These are phyloP conservation scores for Curvularia lunata DNA, from an alignment of 2,329 filamentous ascomycete species.

Conservation along the genomic window DNA sequence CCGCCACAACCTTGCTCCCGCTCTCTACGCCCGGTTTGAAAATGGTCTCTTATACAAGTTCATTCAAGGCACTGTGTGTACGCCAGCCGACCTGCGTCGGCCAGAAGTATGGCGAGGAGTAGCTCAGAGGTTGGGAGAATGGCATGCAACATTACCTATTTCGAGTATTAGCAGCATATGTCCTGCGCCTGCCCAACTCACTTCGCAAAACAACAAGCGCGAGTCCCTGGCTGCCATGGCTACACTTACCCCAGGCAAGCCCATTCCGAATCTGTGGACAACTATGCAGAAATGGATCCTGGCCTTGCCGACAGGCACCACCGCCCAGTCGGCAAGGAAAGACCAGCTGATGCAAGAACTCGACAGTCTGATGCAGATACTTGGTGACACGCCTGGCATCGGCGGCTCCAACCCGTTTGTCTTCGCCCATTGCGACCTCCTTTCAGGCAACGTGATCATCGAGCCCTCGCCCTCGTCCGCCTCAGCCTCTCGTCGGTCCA, in stretches of 20 bases:
- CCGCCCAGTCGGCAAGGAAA: conserved; percentile 71
- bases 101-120: conserved; percentile 81
- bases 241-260: conserved; percentile 66
- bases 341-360: conserved; percentile 76
- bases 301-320: conserved; percentile 77
- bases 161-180: conserved; percentile 55
- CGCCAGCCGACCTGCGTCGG: conserved; percentile 78
- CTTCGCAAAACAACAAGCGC: conserved; percentile 45
- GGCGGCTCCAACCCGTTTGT: conserved; percentile 75
- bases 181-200: conserved; percentile 41
- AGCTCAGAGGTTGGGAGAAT: conserved; percentile 83
- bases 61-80: conserved; percentile 80
- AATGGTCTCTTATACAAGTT: conserved; percentile 97
- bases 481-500: conserved; percentile 43
- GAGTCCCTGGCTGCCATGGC: conserved; percentile 47
- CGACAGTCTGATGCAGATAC: conserved; percentile 68
- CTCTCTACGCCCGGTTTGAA: conserved; percentile 87
- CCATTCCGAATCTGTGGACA: conserved; percentile 88
- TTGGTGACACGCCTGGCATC: conserved; percentile 79
- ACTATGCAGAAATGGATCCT: conserved; percentile 96
- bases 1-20: conserved; percentile 80
- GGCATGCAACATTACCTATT: conserved; percentile 78
- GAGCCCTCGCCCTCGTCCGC: conserved; percentile 58
- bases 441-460: conserved; percentile 96
- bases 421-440: conserved; percentile 92